A percentile compares a stretch with the other conserved stretches of the same genome.
Conservation (phyloP, 441 rosid species). For the Pelargonium fulgidum region DNA sequence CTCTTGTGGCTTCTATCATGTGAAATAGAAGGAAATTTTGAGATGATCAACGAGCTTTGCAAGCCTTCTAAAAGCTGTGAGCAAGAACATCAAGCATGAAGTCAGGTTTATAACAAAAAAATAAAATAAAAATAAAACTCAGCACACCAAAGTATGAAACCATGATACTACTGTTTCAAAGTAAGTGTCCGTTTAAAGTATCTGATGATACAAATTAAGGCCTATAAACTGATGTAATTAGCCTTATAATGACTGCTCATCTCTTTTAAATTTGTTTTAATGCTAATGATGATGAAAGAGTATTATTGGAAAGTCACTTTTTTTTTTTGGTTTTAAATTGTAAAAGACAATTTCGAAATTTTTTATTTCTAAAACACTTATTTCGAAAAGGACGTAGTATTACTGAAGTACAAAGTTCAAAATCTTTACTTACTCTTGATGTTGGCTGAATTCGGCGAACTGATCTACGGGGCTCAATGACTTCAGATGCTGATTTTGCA, state of each 20-base stretch:
- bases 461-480: slow-evolving; percentile 81
- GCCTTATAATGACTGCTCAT: too few relatives aligned
- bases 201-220: not conserved
- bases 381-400: not conserved
- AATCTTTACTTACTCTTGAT: slow-evolving; percentile 63
- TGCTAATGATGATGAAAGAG: too few relatives aligned
- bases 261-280: too few relatives aligned
- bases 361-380: not conserved
- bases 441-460: slow-evolving; percentile 93
- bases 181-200: not conserved
- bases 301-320: too few relatives aligned
- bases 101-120: not conserved
- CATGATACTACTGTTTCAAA: not conserved
- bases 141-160: not conserved
- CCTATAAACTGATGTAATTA: too few relatives aligned
- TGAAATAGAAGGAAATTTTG: slow-evolving; percentile 69
- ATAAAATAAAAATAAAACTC: not conserved
- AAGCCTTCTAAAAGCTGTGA: slow-evolving; percentile 87
- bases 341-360: too few relatives aligned
- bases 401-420: not conserved
- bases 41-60: slow-evolving; percentile 77
- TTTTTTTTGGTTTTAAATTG: too few relatives aligned
- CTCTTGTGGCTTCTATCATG: slow-evolving; percentile 63
- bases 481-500: slow-evolving; percentile 36
- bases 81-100: slow-evolving; percentile 17